phyloP scores from a whole-genome alignment of 2,329 filamentous ascomycete genomes.

The Aureobasidium sp. region DNA sequence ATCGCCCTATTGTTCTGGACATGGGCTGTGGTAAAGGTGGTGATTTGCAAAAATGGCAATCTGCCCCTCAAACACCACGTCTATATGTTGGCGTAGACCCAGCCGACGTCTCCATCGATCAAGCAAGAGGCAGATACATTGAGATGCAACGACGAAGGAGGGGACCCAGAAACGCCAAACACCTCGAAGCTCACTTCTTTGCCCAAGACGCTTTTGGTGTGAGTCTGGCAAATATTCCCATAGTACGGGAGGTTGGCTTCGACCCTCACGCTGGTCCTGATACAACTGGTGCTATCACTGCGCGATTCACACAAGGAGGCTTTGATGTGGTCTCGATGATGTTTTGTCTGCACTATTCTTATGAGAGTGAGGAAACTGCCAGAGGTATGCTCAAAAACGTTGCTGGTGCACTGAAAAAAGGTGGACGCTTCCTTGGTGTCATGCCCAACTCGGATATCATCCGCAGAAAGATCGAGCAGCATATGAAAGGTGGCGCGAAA shows the following conservation, averaged over 20 bases:
- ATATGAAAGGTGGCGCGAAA: conserved; percentile 53
- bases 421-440: conserved; percentile 86
- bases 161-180: conserved; percentile 24
- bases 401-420: conserved; percentile 82
- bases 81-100: conserved; percentile 93
- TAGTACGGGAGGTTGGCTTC: conserved; percentile 82
- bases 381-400: conserved; percentile 91
- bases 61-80: conserved; percentile 81
- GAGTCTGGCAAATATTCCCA: conserved; percentile 70
- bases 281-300: conserved; percentile 50
- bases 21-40: conserved; percentile 96
- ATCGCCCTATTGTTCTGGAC: conserved; percentile 75
- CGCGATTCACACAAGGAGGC: conserved; percentile 61
- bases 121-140: conserved; percentile 77
- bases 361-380: conserved; percentile 85
- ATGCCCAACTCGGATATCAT: conserved; percentile 97
- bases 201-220: conserved; percentile 91
- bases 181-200: conserved; percentile 68
- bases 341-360: conserved; percentile 99
- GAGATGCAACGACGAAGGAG: conserved; percentile 58
- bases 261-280: conserved; percentile 61
- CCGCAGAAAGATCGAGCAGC: conserved; percentile 66
- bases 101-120: conserved; percentile 83
- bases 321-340: conserved; percentile 98
- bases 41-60: conserved; percentile 92